Conservation (phyloP, 805 yeast species). For the Kuraishia ogatae region DNA sequence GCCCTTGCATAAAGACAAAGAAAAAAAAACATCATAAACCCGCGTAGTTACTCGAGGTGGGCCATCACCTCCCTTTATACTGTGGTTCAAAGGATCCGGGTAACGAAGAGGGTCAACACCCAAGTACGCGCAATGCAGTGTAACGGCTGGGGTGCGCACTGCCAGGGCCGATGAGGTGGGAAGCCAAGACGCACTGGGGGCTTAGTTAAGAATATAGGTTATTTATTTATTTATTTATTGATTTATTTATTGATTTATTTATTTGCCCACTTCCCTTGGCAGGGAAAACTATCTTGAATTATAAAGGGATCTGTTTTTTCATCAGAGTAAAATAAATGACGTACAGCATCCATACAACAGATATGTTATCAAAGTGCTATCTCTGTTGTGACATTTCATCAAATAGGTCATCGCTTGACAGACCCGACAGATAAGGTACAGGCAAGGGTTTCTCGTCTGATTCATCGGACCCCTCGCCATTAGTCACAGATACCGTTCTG, state of each 20-base stretch:
- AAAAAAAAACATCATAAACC: slow-evolving; percentile 8
- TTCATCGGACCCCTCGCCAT: not conserved
- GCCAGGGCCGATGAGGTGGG: not conserved
- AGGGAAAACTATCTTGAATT: no score
- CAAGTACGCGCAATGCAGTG: not conserved
- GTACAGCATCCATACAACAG: no score
- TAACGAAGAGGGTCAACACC: not conserved
- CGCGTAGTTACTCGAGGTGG: not conserved
- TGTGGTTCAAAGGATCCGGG: not conserved
- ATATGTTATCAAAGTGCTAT: no score
- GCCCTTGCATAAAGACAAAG: slow-evolving; percentile 99
- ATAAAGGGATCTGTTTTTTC: no score
- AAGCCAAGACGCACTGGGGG: no score
- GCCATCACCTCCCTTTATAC: not conserved
- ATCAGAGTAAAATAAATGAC: no score
- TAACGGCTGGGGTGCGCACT: not conserved
- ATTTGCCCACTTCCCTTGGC: not conserved
- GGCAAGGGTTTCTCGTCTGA: not conserved
- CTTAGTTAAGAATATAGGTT: no score
- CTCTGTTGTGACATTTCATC: not conserved
- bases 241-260: no score
- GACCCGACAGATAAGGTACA: not conserved
- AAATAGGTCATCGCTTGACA: not conserved
- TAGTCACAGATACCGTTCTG: not conserved
- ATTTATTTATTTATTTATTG: no score